These are phyloP conservation scores for Pelargonium australe DNA, from an alignment of 441 rosid genomes.

Conservation along the genomic window DNA sequence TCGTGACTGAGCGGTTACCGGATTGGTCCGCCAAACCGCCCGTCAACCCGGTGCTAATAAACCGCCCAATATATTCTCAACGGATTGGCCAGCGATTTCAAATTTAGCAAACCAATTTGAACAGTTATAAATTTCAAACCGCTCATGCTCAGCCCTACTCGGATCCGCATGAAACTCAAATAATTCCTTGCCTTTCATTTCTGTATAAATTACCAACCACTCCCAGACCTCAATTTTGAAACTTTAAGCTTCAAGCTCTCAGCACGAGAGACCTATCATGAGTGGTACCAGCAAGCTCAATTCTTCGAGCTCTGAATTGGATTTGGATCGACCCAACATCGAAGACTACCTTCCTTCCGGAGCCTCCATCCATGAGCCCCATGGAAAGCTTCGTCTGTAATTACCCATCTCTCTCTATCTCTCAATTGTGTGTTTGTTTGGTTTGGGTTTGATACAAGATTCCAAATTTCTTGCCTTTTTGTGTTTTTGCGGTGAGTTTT, in stretches of 20 bases:
- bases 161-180: no score
- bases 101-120: no score
- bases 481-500: neutral
- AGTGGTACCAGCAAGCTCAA: slow-evolving; percentile 34
- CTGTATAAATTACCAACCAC: no score
- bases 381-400: slow-evolving; percentile 75
- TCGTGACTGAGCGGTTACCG: no score
- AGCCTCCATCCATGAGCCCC: slow-evolving; percentile 67
- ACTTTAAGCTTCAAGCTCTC: neutral
- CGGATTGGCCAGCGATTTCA: no score
- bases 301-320: slow-evolving; percentile 69
- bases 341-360: slow-evolving; percentile 96
- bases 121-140: no score
- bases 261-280: neutral
- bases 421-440: neutral
- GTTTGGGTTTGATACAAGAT: neutral
- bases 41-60: no score
- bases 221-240: no score
- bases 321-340: slow-evolving; percentile 73
- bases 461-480: neutral
- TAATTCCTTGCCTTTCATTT: no score
- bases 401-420: slow-evolving; percentile 2
- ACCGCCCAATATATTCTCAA: no score
- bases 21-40: no score
- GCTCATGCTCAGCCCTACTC: no score